Evolutionary conservation across 2,329 filamentous ascomycete species (phyloP).

Genomic region (Venturiaceae sp.): DNA sequence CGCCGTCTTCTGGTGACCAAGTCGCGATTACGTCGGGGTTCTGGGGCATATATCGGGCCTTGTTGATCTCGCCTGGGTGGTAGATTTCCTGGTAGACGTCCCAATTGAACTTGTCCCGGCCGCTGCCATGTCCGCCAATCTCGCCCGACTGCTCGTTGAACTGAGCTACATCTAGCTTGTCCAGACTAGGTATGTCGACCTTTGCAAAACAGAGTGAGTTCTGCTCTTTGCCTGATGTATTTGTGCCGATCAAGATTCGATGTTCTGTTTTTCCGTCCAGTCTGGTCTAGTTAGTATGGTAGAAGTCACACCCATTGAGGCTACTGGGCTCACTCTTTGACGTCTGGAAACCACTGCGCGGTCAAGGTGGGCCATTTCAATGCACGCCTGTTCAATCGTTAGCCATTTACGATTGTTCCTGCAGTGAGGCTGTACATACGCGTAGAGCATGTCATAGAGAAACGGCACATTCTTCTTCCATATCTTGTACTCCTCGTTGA

Average conservation of each 20-base stretch:
- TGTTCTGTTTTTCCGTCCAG: slow-evolving; percentile 73
- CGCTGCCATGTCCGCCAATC: slow-evolving; percentile 82
- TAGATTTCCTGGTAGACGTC: slow-evolving; percentile 92
- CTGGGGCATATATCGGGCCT: slow-evolving; percentile 93
- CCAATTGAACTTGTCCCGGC: slow-evolving; percentile 72
- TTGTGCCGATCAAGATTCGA: slow-evolving; percentile 84
- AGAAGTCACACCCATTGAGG: slow-evolving; percentile 29
- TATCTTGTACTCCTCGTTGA: slow-evolving; percentile 99
- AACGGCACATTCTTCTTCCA: slow-evolving; percentile 99
- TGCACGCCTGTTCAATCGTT: slow-evolving; percentile 53
- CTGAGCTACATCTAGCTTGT: slow-evolving; percentile 63
- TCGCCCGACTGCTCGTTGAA: slow-evolving; percentile 90
- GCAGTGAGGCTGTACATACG: slow-evolving; percentile 33
- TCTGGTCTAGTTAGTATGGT: slow-evolving; percentile 59
- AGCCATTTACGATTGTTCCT: slow-evolving; percentile 4
- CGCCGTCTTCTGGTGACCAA: slow-evolving; percentile 75
- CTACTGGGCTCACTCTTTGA: slow-evolving; percentile 53
- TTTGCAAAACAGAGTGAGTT: slow-evolving; percentile 95
- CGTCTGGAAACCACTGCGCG: slow-evolving; percentile 96
- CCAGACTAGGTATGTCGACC: slow-evolving; percentile 79
- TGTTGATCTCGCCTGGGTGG: slow-evolving; percentile 95
- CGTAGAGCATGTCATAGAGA: slow-evolving; percentile 95
- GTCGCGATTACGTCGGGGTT: slow-evolving; percentile 96
- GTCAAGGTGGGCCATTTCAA: slow-evolving; percentile 96
- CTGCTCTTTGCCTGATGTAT: slow-evolving; percentile 74